Conservation (phyloP, 2,329 filamentous ascomycete genomes). For the Fusarium musae region DNA sequence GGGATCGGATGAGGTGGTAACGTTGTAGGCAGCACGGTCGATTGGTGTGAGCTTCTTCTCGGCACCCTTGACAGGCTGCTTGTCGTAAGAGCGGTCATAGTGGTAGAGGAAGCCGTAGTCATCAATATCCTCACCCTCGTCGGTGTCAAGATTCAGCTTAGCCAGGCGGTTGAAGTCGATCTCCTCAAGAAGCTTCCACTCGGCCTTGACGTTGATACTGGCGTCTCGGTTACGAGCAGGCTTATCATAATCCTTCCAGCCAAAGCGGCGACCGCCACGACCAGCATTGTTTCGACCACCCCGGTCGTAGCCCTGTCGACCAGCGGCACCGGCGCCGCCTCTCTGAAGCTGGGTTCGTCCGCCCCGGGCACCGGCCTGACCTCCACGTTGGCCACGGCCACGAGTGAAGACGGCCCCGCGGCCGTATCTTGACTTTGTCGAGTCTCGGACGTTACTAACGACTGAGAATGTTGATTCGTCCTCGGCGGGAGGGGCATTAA, state of each 20-base stretch:
- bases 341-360: constrained; percentile 75
- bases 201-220: constrained; percentile 93
- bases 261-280: constrained; percentile 85
- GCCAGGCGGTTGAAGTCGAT: constrained; percentile 96
- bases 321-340: constrained; percentile 69
- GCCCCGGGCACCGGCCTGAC: constrained; percentile 71
- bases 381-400: constrained; percentile 80
- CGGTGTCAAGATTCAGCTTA: constrained; percentile 95
- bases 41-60: constrained; percentile 89
- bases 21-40: constrained; percentile 97
- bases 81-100: constrained; percentile 96
- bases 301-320: constrained; percentile 71
- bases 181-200: constrained; percentile 96
- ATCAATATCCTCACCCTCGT: constrained; percentile 94
- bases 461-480: constrained; percentile 98
- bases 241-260: constrained; percentile 99
- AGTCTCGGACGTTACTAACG: constrained; percentile 92
- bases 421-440: constrained; percentile 85
- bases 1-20: constrained; percentile 94
- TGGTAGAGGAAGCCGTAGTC: constrained; percentile 98
- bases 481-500: constrained; percentile 91
- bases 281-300: constrained; percentile 76
- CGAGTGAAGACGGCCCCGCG: constrained; percentile 92
- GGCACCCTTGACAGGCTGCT: constrained; percentile 86
- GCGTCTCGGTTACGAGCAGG: constrained; percentile 95